Base-by-base conservation (phyloP, 108 stramenopile genomes). In the Nitzschia inconspicua region DNA sequence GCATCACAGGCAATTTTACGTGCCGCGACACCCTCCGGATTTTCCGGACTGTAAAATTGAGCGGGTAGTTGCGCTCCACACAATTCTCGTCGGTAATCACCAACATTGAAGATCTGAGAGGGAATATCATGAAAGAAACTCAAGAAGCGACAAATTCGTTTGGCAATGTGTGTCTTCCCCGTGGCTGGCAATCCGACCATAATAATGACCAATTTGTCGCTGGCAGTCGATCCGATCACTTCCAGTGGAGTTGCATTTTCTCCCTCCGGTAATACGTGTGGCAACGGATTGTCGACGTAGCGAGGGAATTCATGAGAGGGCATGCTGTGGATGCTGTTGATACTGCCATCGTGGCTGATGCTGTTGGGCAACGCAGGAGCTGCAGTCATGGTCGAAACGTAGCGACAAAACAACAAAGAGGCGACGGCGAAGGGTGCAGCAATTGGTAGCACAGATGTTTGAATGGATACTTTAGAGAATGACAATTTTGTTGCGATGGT, bases 121-220 rank as follows among this genome's bases (percentile, higher is more conserved):
- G 80, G 79, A 54, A 92, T 83, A 56, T 93, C 96, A 54, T 87
- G 95, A 77, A 94, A 97, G 68, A 95, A 96, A 29, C 76, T 76
- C 28, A 90, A 57, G 68, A 96, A 98, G 31, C 96, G 88, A 28
- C 80, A 87, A 52, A 99, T 91, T 30, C 96, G 94, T 42, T 95
- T 83, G 47, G 96, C 92, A 52, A 98, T 95, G 69, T 94, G 94
- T 13, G 97, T 99, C 65, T 99, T 99, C 2, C 98, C 98, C 4
- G 94, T 89, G 1, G 91, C 98, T 1, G 98, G 98, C 10, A 99
- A 70, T 2, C 98, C 98, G 14, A 96, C 92, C 93, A 98, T 91
- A 66, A 96, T 81, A 24, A 99, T 82, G 24, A 98, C 89, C 28
- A 97, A 64, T 59, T 97, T 94, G 61, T 94, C 93, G n/a, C 73